These are phyloP conservation scores for Azolla pinnata DNA, from an alignment of 75 land plant genomes.

Conservation along the genomic window DNA sequence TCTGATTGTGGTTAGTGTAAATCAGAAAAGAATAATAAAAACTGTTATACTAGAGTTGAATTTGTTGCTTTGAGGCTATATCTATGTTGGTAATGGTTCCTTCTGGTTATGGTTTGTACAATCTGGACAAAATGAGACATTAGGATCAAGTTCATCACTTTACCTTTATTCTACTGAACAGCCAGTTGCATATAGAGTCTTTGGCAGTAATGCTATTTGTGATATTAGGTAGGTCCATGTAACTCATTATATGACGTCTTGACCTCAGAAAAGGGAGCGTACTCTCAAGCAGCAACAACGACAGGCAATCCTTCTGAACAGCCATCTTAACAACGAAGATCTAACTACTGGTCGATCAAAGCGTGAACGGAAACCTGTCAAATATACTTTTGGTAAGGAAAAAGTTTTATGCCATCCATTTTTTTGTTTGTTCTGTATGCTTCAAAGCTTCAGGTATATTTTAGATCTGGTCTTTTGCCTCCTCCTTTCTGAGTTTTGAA, in stretches of 20 bases:
- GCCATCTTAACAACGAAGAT: conserved; percentile 9
- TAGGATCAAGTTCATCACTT: not conserved
- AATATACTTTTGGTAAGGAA: conserved; percentile 81
- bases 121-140: not conserved
- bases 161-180: not conserved
- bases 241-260: not conserved
- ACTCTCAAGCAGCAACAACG: not conserved
- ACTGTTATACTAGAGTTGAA: not conserved
- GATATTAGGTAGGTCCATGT: not conserved
- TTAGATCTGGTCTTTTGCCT: too few relatives aligned
- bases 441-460: too few relatives aligned
- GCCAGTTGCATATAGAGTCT: too few relatives aligned
- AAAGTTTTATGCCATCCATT: too few relatives aligned
- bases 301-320: not conserved
- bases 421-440: too few relatives aligned
- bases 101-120: not conserved
- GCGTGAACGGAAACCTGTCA: conserved; percentile 61
- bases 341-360: conserved; percentile 42
- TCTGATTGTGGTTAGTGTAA: too few relatives aligned
- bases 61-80: not conserved
- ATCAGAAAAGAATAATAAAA: too few relatives aligned
- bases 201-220: not conserved
- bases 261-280: not conserved
- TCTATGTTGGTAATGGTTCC: not conserved
- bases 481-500: too few relatives aligned